A percentile compares a stretch with the other conserved stretches of the same genome.
These are phyloP conservation scores for Phialocephala sp. DNA, from an alignment of 2,329 filamentous ascomycete genomes.

Conservation along the genomic window DNA sequence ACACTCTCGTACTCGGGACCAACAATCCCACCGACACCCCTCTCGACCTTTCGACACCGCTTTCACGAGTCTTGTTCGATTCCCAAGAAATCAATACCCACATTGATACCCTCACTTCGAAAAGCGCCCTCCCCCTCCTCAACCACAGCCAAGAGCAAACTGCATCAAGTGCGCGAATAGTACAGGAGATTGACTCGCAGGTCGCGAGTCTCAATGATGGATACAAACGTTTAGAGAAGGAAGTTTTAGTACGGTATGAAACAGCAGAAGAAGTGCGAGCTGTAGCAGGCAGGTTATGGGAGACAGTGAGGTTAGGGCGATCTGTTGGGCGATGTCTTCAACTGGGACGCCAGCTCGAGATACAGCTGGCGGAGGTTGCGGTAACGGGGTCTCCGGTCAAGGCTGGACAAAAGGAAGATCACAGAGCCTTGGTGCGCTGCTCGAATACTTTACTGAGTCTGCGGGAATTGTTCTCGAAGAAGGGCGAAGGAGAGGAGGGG, in stretches of 20 bases:
- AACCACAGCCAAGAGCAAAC: slow-evolving; percentile 78
- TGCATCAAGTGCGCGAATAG: slow-evolving; percentile 72
- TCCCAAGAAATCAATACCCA: slow-evolving; percentile 96
- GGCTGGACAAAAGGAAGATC: slow-evolving; percentile 62
- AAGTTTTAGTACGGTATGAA: slow-evolving; percentile 85
- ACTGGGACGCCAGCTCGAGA: slow-evolving; percentile 83
- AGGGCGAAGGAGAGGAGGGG: slow-evolving; percentile 75
- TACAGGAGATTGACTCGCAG: slow-evolving; percentile 79
- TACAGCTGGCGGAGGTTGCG: slow-evolving; percentile 75
- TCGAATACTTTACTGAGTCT: slow-evolving; percentile 79
- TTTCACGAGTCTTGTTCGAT: slow-evolving; percentile 94
- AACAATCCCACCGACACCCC: slow-evolving; percentile 91
- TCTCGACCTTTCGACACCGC: slow-evolving; percentile 90
- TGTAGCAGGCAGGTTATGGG: slow-evolving; percentile 79
- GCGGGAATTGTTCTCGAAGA: slow-evolving; percentile 72
- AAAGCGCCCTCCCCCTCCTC: slow-evolving; percentile 81
- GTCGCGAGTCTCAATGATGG: slow-evolving; percentile 81
- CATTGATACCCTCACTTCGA: slow-evolving; percentile 87
- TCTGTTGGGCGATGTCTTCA: slow-evolving; percentile 80
- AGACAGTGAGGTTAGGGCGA: slow-evolving; percentile 77
- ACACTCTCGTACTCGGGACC: slow-evolving; percentile 83
- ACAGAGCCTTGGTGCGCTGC: slow-evolving; percentile 80
- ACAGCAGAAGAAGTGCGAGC: slow-evolving; percentile 82
- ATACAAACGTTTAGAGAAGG: slow-evolving; percentile 83
- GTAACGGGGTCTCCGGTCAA: slow-evolving; percentile 43